These are phyloP conservation scores for Coemansia sp. DNA, from an alignment of 192 early-diverging fungal species.

Conservation along the genomic window DNA sequence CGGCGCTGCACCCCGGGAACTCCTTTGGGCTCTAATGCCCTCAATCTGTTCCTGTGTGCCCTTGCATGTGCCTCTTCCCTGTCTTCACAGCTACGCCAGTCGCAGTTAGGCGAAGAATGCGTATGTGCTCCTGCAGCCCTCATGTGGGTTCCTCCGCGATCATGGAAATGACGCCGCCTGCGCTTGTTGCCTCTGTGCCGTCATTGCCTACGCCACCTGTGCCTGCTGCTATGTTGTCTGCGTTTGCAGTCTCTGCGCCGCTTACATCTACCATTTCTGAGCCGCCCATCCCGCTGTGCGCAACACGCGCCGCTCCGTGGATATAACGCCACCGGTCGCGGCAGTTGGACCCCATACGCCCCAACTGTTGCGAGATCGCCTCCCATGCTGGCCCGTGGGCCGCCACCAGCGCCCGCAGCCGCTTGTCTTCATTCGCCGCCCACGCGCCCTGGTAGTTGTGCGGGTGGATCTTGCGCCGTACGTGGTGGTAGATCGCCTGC, in stretches of 20 bases:
- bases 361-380: conserved; percentile 38
- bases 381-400: conserved; percentile 49
- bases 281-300: background rate
- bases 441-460: conserved; percentile 53
- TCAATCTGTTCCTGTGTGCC: conserved; percentile 4
- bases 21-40: background rate
- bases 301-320: conserved; percentile 10
- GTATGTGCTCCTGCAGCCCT: background rate
- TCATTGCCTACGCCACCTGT: background rate
- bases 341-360: conserved; percentile 52
- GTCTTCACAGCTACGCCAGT: background rate
- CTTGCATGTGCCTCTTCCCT: conserved; percentile 11
- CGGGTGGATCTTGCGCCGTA: conserved; percentile 46
- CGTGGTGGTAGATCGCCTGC: conserved; percentile 53
- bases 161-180: background rate
- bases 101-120: background rate
- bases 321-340: conserved; percentile 54
- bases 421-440: conserved; percentile 34
- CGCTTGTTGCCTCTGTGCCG: background rate
- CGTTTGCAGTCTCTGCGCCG: background rate
- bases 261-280: background rate
- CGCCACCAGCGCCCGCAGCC: conserved; percentile 39
- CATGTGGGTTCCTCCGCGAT: background rate
- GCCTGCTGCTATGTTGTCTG: conserved; percentile 2
- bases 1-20: background rate